Evolutionary conservation across 179 eudicot species (phyloP).

Genomic region (Heliamphora pulchella): DNA sequence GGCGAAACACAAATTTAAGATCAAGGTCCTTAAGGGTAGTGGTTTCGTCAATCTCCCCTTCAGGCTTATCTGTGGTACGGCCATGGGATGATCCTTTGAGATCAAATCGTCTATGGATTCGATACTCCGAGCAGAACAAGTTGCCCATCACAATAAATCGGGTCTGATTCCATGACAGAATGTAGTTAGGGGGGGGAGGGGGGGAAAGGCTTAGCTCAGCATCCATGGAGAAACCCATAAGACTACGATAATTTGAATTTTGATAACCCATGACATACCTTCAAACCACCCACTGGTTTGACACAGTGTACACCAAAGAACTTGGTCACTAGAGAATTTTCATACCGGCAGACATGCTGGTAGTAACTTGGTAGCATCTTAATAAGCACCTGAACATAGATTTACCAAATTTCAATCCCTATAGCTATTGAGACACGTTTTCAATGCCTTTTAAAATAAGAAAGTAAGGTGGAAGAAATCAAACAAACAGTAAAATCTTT

Average conservation of each 20-base stretch:
- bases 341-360: constrained; percentile 71
- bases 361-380: constrained; percentile 96
- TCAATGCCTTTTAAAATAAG: background rate
- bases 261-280: constrained; percentile 36
- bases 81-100: constrained; percentile 96
- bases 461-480: background rate
- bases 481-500: background rate
- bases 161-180: constrained; percentile 40
- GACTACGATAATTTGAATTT: background rate
- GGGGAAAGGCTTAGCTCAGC: constrained; percentile 18
- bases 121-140: constrained; percentile 85
- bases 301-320: constrained; percentile 95
- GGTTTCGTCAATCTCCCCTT: constrained; percentile 84
- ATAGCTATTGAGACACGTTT: background rate
- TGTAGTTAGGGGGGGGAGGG: constrained; percentile 24
- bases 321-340: constrained; percentile 81
- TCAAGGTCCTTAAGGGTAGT: constrained; percentile 98
- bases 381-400: constrained; percentile 63
- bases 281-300: constrained; percentile 84
- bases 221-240: background rate
- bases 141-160: constrained; percentile 97
- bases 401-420: constrained; percentile 19
- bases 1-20: constrained; percentile 73
- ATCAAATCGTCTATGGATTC: constrained; percentile 80
- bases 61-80: constrained; percentile 70